phyloP scores from a whole-genome alignment of 257 asterid genomes.

The Sherardia arvensis region DNA sequence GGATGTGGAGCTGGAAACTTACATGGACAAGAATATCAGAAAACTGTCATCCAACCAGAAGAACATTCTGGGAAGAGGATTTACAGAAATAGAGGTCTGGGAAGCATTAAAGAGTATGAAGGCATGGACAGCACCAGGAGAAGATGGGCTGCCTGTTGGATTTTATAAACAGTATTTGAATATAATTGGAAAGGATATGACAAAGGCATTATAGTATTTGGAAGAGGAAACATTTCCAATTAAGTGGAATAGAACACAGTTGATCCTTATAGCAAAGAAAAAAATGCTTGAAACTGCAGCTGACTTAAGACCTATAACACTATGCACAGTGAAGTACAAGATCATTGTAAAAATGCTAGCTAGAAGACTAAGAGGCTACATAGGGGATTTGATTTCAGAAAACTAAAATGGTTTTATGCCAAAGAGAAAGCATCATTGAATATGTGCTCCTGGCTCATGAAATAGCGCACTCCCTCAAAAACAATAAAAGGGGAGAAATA shows the following conservation, averaged over 20 bases:
- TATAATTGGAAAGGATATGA: background rate
- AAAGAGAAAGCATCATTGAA: background rate
- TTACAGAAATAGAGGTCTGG: background rate
- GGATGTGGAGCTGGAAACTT: no score
- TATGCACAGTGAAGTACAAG: background rate
- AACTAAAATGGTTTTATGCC: background rate
- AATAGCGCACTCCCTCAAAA: background rate
- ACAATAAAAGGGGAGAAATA: background rate
- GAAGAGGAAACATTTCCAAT: background rate
- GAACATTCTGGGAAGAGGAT: no score
- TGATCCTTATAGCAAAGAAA: background rate
- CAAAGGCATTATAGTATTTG: background rate
- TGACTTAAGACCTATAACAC: background rate
- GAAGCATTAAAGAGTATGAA: background rate
- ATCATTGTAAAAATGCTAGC: background rate
- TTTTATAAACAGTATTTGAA: background rate
- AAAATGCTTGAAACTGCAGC: background rate
- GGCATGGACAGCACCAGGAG: background rate
- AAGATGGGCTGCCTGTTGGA: background rate
- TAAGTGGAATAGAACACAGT: background rate
- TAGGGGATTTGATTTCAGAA: background rate
- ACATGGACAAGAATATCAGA: no score
- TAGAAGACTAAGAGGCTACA: background rate
- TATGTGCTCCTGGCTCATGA: background rate
- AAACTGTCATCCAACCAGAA: no score